Percentiles rank a stretch among this genome's conserved stretches.
Evolutionary conservation across 2,329 filamentous ascomycete species (phyloP).

Genomic region (Ophiostoma novo-ulmi): DNA sequence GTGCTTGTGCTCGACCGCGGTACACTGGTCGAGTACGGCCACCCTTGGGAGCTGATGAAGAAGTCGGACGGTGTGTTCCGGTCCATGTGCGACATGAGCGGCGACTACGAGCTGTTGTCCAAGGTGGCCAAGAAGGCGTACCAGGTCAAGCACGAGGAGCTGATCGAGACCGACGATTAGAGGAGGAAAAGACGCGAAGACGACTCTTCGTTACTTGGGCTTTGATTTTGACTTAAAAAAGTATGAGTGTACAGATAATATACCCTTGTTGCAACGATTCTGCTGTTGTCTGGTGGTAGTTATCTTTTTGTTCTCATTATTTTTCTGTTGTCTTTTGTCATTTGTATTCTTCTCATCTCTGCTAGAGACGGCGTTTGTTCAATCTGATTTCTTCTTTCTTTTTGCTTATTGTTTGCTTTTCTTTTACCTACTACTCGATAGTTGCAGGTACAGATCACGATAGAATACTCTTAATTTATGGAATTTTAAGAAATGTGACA

Average conservation of each 20-base stretch:
- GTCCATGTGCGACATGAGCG: slow-evolving; percentile 61
- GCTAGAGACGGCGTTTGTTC: background rate
- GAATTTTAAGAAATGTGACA: background rate
- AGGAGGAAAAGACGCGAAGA: background rate
- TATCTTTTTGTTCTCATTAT: background rate
- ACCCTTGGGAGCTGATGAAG: slow-evolving; percentile 75
- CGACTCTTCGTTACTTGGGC: background rate
- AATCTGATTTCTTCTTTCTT: background rate
- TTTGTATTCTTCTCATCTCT: background rate
- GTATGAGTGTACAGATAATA: slow-evolving; percentile 5
- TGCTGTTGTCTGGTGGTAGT: background rate
- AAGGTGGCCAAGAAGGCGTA: slow-evolving; percentile 53
- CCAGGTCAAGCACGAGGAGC: slow-evolving; percentile 29
- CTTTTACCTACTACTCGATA: background rate
- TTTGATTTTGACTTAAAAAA: slow-evolving; percentile 7
- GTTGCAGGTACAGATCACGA: background rate
- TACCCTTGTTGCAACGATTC: background rate
- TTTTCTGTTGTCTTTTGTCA: background rate
- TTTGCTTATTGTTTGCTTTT: background rate
- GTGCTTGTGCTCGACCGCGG: slow-evolving; percentile 92
- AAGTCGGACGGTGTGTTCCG: slow-evolving; percentile 61
- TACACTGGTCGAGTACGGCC: slow-evolving; percentile 79
- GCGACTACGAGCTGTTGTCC: slow-evolving; percentile 48
- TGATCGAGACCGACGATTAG: slow-evolving; percentile 19
- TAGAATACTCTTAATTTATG: background rate